Base-by-base conservation (phyloP, 805 yeast genomes). In the Metschnikowia kofuensis region DNA sequence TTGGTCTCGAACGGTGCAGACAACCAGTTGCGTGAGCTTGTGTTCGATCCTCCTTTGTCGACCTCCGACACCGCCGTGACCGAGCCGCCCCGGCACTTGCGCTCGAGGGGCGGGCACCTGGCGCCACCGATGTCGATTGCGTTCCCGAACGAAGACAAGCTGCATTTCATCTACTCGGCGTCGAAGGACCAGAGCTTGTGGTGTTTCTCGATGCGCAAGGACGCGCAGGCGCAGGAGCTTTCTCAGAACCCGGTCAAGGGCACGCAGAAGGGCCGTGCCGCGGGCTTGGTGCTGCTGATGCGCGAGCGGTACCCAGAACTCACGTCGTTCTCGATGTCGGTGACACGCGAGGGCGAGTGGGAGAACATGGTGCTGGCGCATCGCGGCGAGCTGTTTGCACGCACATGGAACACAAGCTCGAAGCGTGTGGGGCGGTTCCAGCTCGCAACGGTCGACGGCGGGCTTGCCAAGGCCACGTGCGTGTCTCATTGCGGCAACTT, bases 21-120 rank as follows among this genome's bases (percentile, higher is more conserved):
- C 64, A 94, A 94, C 67, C 81, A 83, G 35, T 73, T 94, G 57
- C 88, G 88, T 60, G 98, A 94, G 67, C 87, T 76, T 58, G 97
- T 90, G 0, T 94, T 94, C 68, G 99, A 94, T 68, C 97, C 97
- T 2, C 81, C 94, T 1, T 70, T 91, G 44, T 82, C 91, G 0
- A 72, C 85, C 0, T 69, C 84, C 6, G 80, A 83, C 56, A 59
- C 79, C 0, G 73, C 84, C 1, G 82, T 89, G 31, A 84, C 87
- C 6, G 81, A 90, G 11, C 96, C 97, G 1, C 98, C 99, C 38
- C 84, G 99, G 62, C 82, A 84, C 51, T 74, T 95, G 59, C 82
- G 99, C 65, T 87, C 96, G 0, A 80, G 99, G 63, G 98, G 97
- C 59, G 99, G 99, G n/a, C 99, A 94, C 65, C 82, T 96, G 4